phyloP scores from a whole-genome alignment of 495 filamentous ascomycete genomes.

The Evernia prunastri region DNA sequence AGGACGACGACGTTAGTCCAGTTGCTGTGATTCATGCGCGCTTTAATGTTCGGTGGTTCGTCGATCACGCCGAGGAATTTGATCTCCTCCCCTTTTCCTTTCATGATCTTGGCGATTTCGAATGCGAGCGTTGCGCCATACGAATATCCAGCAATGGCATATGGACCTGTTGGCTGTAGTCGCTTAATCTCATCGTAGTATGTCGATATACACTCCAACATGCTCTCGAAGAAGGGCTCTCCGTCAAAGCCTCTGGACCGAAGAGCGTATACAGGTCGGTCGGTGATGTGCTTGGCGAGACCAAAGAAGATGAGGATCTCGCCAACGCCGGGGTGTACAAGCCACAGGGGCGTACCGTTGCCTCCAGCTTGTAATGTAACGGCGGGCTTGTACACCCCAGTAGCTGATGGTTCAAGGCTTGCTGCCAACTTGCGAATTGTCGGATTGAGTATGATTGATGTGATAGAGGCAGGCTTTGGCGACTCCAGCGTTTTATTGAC shows the following conservation, averaged over 20 bases:
- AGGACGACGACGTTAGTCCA: slow-evolving; percentile 2
- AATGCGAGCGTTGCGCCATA: slow-evolving; percentile 50
- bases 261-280: slow-evolving; percentile 49
- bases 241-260: slow-evolving; percentile 44
- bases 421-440: slow-evolving; percentile 32
- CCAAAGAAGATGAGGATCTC: slow-evolving; percentile 51
- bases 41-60: slow-evolving; percentile 47
- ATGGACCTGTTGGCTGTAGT: slow-evolving; percentile 47
- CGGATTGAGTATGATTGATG: slow-evolving; percentile 36
- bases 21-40: neutral
- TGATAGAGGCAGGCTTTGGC: slow-evolving; percentile 28
- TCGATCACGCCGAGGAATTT: slow-evolving; percentile 31
- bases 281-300: slow-evolving; percentile 39
- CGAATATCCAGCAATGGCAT: slow-evolving; percentile 51
- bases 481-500: slow-evolving; percentile 19
- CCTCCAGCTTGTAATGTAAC: slow-evolving; percentile 37
- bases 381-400: slow-evolving; percentile 40
- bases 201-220: slow-evolving; percentile 33
- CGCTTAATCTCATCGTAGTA: slow-evolving; percentile 41
- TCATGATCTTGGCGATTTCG: slow-evolving; percentile 44
- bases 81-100: slow-evolving; percentile 29
- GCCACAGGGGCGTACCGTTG: slow-evolving; percentile 45
- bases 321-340: slow-evolving; percentile 51
- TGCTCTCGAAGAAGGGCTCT: slow-evolving; percentile 33
- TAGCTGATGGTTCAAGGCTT: slow-evolving; percentile 17